A percentile compares a stretch with the other conserved stretches of the same genome.
phyloP scores from a whole-genome alignment of 352 stramenopile genomes.

The Phytopythium litorale region DNA sequence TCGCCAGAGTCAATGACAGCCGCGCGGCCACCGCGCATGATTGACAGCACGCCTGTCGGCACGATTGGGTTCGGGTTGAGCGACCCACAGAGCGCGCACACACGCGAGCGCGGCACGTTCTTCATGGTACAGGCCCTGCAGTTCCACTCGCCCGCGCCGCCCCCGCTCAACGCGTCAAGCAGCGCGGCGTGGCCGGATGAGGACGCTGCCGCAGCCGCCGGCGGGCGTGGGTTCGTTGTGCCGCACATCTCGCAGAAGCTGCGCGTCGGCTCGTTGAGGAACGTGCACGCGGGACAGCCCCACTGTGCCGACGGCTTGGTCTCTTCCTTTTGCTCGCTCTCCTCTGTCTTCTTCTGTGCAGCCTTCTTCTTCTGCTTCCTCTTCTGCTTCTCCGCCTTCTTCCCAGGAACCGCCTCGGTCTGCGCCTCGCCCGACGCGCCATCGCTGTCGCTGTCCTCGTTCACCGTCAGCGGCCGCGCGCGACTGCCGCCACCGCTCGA shows the following conservation, averaged over 20 bases:
- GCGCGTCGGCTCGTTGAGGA: conserved; percentile 55
- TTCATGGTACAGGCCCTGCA: conserved; percentile 72
- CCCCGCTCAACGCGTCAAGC: neutral
- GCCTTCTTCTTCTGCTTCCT: conserved; percentile 2
- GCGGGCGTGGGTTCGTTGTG: conserved; percentile 44
- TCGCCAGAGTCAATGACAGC: conserved; percentile 10
- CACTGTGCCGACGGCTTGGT: conserved; percentile 24
- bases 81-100: conserved; percentile 57
- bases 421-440: neutral
- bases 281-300: conserved; percentile 69
- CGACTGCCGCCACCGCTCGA: neutral
- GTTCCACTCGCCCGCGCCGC: conserved; percentile 35
- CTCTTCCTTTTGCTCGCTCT: conserved; percentile 3
- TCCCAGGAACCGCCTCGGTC: neutral
- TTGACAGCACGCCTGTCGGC: conserved; percentile 27
- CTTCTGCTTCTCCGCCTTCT: neutral
- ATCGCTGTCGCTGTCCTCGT: neutral
- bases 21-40: conserved; percentile 22
- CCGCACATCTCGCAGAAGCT: conserved; percentile 76
- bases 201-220: conserved; percentile 1
- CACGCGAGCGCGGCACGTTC: conserved; percentile 41
- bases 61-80: conserved; percentile 54
- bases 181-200: neutral
- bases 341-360: neutral
- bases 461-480: neutral